Evolutionary conservation across 2,329 filamentous ascomycete species (phyloP), one percentile per base, ranked within the genome.

Genomic region (Fusarium sororula): DNA sequence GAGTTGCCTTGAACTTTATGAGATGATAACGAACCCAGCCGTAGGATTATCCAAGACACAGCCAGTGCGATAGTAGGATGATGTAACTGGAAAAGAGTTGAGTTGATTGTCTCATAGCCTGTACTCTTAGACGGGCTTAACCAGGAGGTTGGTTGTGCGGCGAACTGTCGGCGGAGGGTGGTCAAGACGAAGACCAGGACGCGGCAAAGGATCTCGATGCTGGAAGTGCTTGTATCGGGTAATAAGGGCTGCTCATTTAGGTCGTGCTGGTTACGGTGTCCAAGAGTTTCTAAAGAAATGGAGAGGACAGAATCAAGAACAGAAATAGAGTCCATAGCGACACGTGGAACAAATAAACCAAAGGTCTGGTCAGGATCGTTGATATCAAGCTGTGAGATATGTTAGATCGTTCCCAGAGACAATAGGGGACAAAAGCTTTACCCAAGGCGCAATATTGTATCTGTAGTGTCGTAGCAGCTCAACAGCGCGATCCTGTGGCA

Each of bases 401-500:
- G 20, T 76, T 51, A 77, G 70, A 8, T 24, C 22, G 24, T 14
- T 35, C 6, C 42, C 20, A 56, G 30, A 18, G 6, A 24, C 10
- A 7, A 24, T 22, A 32, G 35, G 14, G 32, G 41, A 47, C 12
- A 35, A 24, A 35, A 35, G 32, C 77, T 81, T 59, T 77, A 86
- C 84, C 84, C 85, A 86, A 26, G 84, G 82, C 11, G 84, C 84
- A 38, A 86, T 79, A 45, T 84, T 80, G 58, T 86, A 86, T 50
- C 83, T 79, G 61, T 85, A 86, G 60, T 85, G 80, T n/a, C 83
- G 81, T 18, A 86, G 62, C 4, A 86, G 71, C 35, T 78, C 77
- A 35, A 82, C 74, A 17, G 47, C 71, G 10, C 70, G 71, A 66
- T 75, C 75, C n/a, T 79, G 78, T 6, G 75, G 74, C 59, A 75